phyloP scores from a whole-genome alignment of 192 early-diverging fungal species.

The Diversispora epigaea region DNA sequence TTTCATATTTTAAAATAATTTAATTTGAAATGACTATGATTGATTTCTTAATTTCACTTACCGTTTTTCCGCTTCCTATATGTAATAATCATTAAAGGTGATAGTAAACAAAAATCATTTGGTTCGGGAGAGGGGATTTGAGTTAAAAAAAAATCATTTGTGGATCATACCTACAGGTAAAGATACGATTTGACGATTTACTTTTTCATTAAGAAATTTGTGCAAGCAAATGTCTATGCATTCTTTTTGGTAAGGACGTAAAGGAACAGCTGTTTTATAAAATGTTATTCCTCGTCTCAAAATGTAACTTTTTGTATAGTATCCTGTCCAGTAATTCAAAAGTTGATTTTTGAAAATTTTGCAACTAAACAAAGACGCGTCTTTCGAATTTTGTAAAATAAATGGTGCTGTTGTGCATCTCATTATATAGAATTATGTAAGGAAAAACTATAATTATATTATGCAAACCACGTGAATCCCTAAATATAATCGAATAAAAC shows the following conservation, averaged over 20 bases:
- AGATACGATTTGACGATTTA: slow-evolving; percentile 74
- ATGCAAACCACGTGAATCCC: no score
- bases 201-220: slow-evolving; percentile 51
- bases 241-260: slow-evolving; percentile 83
- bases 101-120: neutral
- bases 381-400: no score
- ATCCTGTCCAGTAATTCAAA: no score
- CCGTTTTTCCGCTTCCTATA: slow-evolving; percentile 88
- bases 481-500: no score
- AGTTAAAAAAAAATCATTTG: slow-evolving; percentile 9
- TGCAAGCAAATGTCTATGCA: slow-evolving; percentile 73
- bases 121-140: no score
- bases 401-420: no score
- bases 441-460: no score
- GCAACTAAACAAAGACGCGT: no score
- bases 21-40: neutral
- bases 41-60: slow-evolving; percentile 31
- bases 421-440: no score
- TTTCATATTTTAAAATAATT: neutral
- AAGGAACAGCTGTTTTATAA: neutral
- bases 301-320: no score
- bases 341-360: no score
- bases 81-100: neutral
- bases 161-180: slow-evolving; percentile 57
- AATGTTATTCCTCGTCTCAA: neutral